Conservation (phyloP, 1,284 basidiomycete genomes). For the Pseudozyma sp. region DNA sequence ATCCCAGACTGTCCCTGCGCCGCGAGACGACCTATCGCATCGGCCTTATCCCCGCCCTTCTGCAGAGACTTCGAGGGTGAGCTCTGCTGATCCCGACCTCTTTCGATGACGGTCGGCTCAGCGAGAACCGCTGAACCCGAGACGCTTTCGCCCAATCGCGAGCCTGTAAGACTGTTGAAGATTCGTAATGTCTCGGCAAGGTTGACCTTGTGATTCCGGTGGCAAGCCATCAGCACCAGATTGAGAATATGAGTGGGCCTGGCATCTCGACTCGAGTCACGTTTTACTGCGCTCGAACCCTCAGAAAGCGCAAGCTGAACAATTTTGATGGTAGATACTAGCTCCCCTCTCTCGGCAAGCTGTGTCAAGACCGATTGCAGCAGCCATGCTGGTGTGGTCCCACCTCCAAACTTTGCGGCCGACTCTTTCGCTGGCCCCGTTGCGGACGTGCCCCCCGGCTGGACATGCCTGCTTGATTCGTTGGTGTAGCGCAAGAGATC, state of each 20-base stretch:
- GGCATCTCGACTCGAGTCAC: neutral
- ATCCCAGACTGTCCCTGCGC: neutral
- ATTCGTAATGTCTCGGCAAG: constrained; percentile 24
- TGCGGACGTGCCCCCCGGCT: too few species aligned
- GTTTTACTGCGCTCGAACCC: neutral
- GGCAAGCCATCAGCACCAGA: constrained; percentile 18
- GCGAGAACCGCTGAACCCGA: constrained; percentile 5
- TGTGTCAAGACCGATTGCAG: constrained; percentile 33
- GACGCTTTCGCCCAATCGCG: constrained; percentile 10
- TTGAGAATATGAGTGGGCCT: constrained; percentile 22
- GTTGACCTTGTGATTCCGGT: constrained; percentile 7
- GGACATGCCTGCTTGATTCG: neutral
- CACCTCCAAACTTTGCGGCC: neutral
- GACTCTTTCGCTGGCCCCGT: neutral
- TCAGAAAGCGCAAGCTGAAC: constrained; percentile 28
- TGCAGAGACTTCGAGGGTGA: too few species aligned
- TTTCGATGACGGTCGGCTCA: neutral
- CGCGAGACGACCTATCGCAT: neutral
- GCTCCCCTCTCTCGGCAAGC: constrained; percentile 26
- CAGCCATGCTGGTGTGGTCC: constrained; percentile 30
- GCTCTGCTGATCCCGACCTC: neutral
- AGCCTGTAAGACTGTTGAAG: constrained; percentile 27
- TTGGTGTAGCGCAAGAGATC: constrained; percentile 21
- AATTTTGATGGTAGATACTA: constrained; percentile 18
- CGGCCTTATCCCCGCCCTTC: neutral